Evolutionary conservation across 2,329 filamentous ascomycete species (phyloP), one percentile per base, ranked within the genome.

Genomic region (Metarhizium brunneum): DNA sequence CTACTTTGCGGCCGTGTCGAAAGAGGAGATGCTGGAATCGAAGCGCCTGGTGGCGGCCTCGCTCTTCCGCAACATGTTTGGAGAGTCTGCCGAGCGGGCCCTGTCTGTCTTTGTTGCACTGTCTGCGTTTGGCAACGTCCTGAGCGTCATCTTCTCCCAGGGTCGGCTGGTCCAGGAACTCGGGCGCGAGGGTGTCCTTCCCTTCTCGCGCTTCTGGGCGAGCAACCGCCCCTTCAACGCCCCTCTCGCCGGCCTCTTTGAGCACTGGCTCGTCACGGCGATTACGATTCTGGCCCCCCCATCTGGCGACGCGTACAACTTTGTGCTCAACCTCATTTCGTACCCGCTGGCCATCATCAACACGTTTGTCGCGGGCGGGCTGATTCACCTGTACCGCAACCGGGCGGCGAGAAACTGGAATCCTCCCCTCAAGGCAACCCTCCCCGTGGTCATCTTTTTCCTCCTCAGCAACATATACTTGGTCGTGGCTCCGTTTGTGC

Each of bases 61-160:
- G 0, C 73, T 82, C 53, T 82, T 83, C 73, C 72, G 76, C 52
- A 82, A 82, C 64, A 76, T 82, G 59, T 78, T 80, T 63, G 80
- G 79, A 18, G 63, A 63, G 48, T 64, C 68, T 1, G 82, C 82
- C 14, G 82, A 84, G 68, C 74, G 79, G 20, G 82, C 79, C 4
- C 71, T 85, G 16, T 83, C 77, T 29, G 84, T 85, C 54, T 85
- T 87, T 58, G 83, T 87, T 25, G 84, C 84, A 0, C 73, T 87
- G 1, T 87, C 84, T 0, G 84, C 84, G 4, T 83, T 86, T 60
- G 85, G 84, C 32, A 87, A 87, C 61, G 81, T 87, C 14, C 73
- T 87, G 50, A 80, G 76, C 56, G 83, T 87, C 58, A 86, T 86
- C 59, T 87, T 87, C 69, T 84, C 84, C 0, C 83, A 87, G 67